Percentiles rank a stretch among this genome's conserved stretches.
These are phyloP conservation scores for Rhynchospora tenuis DNA, from an alignment of 176 grass and related monocot genomes.

Conservation along the genomic window DNA sequence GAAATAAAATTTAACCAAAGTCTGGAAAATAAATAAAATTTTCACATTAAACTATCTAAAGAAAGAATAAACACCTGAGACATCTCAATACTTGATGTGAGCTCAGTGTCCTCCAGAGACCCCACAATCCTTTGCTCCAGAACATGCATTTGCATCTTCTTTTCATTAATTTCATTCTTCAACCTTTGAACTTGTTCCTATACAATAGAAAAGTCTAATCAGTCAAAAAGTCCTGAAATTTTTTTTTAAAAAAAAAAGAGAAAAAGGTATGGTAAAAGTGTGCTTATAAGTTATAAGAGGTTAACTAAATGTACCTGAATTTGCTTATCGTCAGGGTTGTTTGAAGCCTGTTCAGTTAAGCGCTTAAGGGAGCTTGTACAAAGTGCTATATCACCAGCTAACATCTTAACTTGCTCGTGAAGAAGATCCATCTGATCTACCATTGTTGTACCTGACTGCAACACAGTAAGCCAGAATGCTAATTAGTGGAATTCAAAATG, in stretches of 20 bases:
- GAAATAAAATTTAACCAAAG: slow-evolving; percentile 15
- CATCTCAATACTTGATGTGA: slow-evolving; percentile 49
- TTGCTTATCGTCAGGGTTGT: slow-evolving; percentile 54
- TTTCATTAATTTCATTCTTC: slow-evolving; percentile 76
- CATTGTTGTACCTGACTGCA: slow-evolving; percentile 85
- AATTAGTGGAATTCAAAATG: slow-evolving; percentile 8
- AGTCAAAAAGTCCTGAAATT: neutral
- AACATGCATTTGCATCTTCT: slow-evolving; percentile 83
- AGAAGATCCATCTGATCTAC: slow-evolving; percentile 99
- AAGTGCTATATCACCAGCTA: slow-evolving; percentile 83
- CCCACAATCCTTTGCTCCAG: slow-evolving; percentile 80
- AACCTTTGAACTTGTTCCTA: slow-evolving; percentile 82
- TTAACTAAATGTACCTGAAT: slow-evolving; percentile 43
- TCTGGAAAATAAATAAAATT: slow-evolving; percentile 1
- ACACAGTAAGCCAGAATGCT: slow-evolving; percentile 15
- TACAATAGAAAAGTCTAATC: slow-evolving; percentile 15
- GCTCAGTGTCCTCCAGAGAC: slow-evolving; percentile 63
- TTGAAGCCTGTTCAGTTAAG: slow-evolving; percentile 61
- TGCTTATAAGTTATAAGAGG: neutral
- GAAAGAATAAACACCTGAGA: slow-evolving; percentile 59
- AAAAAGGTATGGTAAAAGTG: neutral
- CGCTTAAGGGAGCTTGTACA: slow-evolving; percentile 96
- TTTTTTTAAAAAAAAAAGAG: neutral
- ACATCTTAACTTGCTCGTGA: slow-evolving; percentile 92
- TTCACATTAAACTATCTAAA: slow-evolving; percentile 10